Evolutionary conservation across 1,284 basidiomycete genomes (phyloP), one percentile per base, ranked within the genome.

Genomic region (Papiliotrema laurentii): DNA sequence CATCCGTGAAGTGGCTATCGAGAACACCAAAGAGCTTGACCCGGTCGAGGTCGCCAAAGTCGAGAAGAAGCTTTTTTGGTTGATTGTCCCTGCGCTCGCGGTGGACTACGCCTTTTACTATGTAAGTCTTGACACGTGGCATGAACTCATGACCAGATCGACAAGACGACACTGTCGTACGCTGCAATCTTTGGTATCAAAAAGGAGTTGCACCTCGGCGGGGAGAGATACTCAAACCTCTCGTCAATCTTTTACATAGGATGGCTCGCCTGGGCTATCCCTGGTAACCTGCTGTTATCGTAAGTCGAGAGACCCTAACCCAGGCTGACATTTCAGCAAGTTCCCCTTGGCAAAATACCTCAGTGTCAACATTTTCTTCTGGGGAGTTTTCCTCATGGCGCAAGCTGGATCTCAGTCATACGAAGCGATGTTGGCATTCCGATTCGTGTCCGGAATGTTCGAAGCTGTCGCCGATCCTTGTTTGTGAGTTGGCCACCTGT

Each of bases 361-460:
- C 33, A 63, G 71, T 5, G 45, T 72, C 58, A 75, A 75, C 53
- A 76, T 77, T 51, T 69, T 73, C 49, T 38, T 76, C 7, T 76
- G 75, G 75, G 75, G 75, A 18, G 61, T 69, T 11, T 67, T 76
- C 40, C 67, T 76, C 40, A 76, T 76, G 75, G 67, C 64, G 7
- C 74, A 76, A 58, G 74, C 74, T 5, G 71, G 56, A 9, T 59
- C 63, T 14, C 56, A 68, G 18, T 66, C 68, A n/a, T 76, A 75
- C 49, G 66, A 57, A 2, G 70, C 64, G 33, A 59, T 76, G 38
- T 63, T 71, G 3, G 65, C 67, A 7, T 59, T 77, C 27, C 69
- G 75, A 10, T 61, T 76, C 36, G 50, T 76, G 3, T 71, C 68
- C 4, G 76, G 76, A 3, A 61, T 59, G 57, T 59, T 61, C n/a